A percentile compares a stretch with the other conserved stretches of the same genome.
These are phyloP conservation scores for Chaetomium strumarium DNA, from an alignment of 2,329 filamentous ascomycete genomes.

Conservation along the genomic window DNA sequence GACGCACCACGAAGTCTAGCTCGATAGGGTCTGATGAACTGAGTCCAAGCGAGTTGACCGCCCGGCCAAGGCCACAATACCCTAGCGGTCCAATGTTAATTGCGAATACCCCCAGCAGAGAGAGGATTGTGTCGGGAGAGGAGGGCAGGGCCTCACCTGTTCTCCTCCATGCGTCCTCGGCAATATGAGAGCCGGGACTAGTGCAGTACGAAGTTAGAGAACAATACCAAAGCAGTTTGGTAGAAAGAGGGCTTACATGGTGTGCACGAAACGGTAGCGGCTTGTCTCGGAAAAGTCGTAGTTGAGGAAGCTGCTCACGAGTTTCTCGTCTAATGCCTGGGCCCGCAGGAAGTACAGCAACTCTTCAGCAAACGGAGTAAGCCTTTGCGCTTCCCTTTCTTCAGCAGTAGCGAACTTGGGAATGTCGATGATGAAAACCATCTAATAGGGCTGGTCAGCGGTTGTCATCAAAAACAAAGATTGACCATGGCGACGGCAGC, in stretches of 20 bases:
- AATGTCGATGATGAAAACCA: constrained; percentile 87
- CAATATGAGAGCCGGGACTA: constrained; percentile 50
- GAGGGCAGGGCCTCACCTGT: constrained; percentile 32
- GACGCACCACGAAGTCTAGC: constrained; percentile 65
- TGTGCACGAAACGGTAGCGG: constrained; percentile 74
- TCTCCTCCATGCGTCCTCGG: constrained; percentile 38
- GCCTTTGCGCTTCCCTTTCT: constrained; percentile 29
- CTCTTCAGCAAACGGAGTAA: constrained; percentile 59
- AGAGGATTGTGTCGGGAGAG: neutral
- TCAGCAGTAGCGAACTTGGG: constrained; percentile 50
- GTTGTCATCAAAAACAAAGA: neutral
- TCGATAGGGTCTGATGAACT: constrained; percentile 49
- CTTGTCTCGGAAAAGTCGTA: constrained; percentile 78
- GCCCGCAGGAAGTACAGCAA: constrained; percentile 64
- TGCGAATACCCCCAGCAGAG: neutral
- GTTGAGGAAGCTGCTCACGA: constrained; percentile 61
- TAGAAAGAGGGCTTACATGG: constrained; percentile 53
- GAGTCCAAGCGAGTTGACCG: constrained; percentile 60
- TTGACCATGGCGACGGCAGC: constrained; percentile 24
- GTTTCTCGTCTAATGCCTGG: constrained; percentile 56
- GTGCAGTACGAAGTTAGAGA: neutral
- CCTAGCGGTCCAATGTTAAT: constrained; percentile 41
- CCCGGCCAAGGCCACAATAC: constrained; percentile 65
- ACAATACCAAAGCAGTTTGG: neutral
- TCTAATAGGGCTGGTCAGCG: constrained; percentile 38